Evolutionary conservation across 1,284 basidiomycete species (phyloP).

Genomic region (Ustilago lituana): DNA sequence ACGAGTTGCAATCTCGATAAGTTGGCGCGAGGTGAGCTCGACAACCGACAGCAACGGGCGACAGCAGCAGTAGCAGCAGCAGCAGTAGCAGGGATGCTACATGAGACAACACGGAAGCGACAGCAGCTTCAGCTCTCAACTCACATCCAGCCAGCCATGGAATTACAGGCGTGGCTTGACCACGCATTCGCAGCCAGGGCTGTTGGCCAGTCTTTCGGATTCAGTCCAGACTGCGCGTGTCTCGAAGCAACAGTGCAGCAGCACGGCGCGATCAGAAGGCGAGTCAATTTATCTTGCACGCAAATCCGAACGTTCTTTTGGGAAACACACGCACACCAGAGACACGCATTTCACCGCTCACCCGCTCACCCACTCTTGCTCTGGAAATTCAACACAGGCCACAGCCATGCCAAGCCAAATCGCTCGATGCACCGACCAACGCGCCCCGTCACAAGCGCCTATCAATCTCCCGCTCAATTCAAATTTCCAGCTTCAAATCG

Average conservation of each 20-base stretch:
- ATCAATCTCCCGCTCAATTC: too few species aligned
- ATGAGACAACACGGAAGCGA: too few species aligned
- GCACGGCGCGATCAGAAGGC: slow-evolving; percentile 28
- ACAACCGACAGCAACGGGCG: slow-evolving; percentile 6
- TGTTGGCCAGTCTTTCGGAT: slow-evolving; percentile 5
- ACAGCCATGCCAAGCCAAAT: not conserved
- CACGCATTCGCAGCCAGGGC: not conserved
- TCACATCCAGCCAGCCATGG: not conserved
- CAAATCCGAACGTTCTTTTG: slow-evolving; percentile 17
- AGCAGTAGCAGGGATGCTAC: too few species aligned
- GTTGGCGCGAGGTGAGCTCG: slow-evolving; percentile 3
- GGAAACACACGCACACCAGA: slow-evolving; percentile 1
- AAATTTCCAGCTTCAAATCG: too few species aligned
- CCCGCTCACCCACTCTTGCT: not conserved
- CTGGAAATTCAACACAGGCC: too few species aligned
- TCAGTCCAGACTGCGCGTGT: slow-evolving; percentile 1
- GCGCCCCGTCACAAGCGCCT: not conserved
- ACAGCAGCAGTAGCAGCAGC: too few species aligned
- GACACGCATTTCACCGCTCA: not conserved
- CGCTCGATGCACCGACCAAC: slow-evolving; percentile 11
- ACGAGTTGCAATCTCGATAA: slow-evolving; percentile 19
- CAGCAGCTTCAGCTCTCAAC: too few species aligned
- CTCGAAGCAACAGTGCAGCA: slow-evolving; percentile 2
- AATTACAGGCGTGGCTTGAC: slow-evolving; percentile 6
- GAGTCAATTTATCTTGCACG: not conserved